Conservation (phyloP, 129 eudicot genomes). For the Chrysanthemum seticuspe region DNA sequence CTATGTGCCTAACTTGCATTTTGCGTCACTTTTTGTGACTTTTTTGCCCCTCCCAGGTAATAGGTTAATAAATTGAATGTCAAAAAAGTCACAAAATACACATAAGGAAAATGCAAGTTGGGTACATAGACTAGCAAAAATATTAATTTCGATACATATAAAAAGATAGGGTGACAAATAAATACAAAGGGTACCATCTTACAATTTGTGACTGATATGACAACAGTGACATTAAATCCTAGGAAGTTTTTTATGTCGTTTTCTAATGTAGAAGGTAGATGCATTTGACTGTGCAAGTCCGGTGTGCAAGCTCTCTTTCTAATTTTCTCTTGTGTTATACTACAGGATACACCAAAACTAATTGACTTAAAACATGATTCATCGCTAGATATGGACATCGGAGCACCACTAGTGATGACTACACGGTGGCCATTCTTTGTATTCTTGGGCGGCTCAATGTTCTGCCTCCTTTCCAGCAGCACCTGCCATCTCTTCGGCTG, state of each 20-base stretch:
- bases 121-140: too few species aligned
- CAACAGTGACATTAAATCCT: neutral
- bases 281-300: constrained; percentile 13
- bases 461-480: constrained; percentile 94
- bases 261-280: neutral
- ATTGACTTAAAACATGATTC: constrained; percentile 61
- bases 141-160: too few species aligned
- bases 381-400: constrained; percentile 36
- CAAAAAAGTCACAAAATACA: too few species aligned
- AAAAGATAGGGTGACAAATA: too few species aligned
- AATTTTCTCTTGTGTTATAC: neutral
- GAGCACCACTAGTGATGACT: constrained; percentile 34
- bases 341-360: constrained; percentile 56
- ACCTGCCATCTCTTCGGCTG: constrained; percentile 84
- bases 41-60: too few species aligned
- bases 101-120: too few species aligned
- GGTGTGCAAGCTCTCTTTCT: neutral
- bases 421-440: constrained; percentile 84
- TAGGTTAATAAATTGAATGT: too few species aligned
- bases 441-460: constrained; percentile 83
- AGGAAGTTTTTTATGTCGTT: neutral
- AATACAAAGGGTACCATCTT: neutral
- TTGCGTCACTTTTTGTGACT: too few species aligned
- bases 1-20: too few species aligned
- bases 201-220: neutral